Base-by-base conservation (phyloP, 2,329 filamentous ascomycete species). In the Arthrobotrys entomopaga region DNA sequence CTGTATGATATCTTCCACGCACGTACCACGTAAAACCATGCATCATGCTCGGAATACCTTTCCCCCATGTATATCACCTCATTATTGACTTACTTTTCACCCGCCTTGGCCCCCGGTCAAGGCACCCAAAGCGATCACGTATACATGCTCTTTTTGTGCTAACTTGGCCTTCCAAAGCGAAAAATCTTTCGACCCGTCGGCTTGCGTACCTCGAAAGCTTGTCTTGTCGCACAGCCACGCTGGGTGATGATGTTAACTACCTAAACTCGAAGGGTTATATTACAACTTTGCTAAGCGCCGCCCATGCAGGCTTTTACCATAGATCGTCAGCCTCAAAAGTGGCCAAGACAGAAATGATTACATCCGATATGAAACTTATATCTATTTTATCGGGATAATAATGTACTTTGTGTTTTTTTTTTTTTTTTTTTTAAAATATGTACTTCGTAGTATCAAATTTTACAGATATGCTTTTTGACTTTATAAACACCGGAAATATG, bases 161-260 rank as follows among this genome's bases (percentile, higher is more conserved):
- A 8, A 10, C 29, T 34, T 34, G 29, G 10, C 29, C 29, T 34
- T 10, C 7, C 1, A 7, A 6, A 34, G 29, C 6, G n/a, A 20
- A 52, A 46, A 52, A 48, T 48, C 40, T 61, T 56, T n/a, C 42
- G 43, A 20, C 1, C 40, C 40, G 40, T 34, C n/a, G 38, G 56
- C 58, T 61, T 61, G 65, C 65, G 65, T 69, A 69, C 40, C 65
- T 61, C 57, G 38, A 61, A 69, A 69, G 65, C 65, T 61, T 69
- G 56, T 69, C 57, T 61, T 46, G 65, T 69, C 65, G 65, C 65
- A 69, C 65, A 69, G 65, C 65, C 65, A 69, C 65, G 65, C 43
- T 69, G 38, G 65, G 61, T 69, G 65, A 69, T 69, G 58, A 40
- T 16, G 49, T n/a, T n/a, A n/a, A n/a, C n/a, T n/a, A n/a, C 49